Percentiles rank a stretch among this genome's conserved stretches.
Evolutionary conservation across 306 rosid genomes (phyloP).

Genomic region (Quercus gilva): DNA sequence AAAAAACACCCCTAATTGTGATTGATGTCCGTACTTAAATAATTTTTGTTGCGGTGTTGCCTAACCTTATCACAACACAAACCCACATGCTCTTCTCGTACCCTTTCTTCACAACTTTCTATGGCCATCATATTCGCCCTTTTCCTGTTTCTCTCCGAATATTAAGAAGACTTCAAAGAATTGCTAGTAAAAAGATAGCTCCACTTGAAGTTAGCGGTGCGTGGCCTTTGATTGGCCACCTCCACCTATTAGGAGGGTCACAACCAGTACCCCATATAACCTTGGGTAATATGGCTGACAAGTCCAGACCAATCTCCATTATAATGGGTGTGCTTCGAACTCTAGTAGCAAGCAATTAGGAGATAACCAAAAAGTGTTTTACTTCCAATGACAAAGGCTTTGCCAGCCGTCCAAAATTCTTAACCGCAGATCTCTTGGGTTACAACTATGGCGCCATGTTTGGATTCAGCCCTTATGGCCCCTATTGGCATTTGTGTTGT

Average conservation of each 20-base stretch:
- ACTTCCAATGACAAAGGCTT: constrained; percentile 26
- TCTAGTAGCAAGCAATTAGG: constrained; percentile 12
- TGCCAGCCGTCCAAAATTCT: constrained; percentile 15
- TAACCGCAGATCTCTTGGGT: constrained; percentile 5
- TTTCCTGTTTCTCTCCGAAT: background rate
- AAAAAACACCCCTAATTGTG: no score
- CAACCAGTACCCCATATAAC: constrained; percentile 20
- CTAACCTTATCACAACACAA: no score
- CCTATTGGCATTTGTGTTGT: constrained; percentile 15
- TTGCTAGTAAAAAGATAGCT: background rate
- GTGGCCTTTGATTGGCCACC: constrained; percentile 23
- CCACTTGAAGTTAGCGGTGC: constrained; percentile 12
- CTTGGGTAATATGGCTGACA: constrained; percentile 25
- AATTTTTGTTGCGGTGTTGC: no score
- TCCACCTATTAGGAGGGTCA: background rate
- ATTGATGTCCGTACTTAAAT: no score
- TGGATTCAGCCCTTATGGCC: constrained; percentile 10
- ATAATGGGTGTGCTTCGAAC: constrained; percentile 10
- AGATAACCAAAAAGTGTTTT: constrained; percentile 17
- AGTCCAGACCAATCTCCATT: constrained; percentile 21
- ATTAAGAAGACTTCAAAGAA: background rate
- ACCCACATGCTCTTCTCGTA: no score
- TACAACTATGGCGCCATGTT: constrained; percentile 28
- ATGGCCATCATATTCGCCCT: background rate
- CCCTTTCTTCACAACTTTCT: background rate